Percentiles rank a stretch among this genome's conserved stretches.
Evolutionary conservation across 176 grass and related monocot species (phyloP).

Genomic region (Oryza glaberrima): DNA sequence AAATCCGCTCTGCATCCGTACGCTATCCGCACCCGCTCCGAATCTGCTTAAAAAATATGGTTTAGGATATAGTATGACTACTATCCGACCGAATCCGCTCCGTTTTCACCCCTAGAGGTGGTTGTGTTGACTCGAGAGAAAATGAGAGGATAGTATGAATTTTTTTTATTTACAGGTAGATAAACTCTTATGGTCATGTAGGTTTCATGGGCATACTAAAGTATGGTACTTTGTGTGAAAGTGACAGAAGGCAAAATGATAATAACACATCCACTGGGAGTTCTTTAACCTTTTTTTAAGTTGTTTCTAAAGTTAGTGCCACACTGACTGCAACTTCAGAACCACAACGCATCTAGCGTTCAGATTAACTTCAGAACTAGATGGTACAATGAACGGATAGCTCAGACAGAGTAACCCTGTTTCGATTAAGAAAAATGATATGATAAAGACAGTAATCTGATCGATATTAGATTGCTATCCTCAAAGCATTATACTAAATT

Average conservation of each 20-base stretch:
- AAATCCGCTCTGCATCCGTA: too few species aligned
- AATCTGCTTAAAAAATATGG: too few species aligned
- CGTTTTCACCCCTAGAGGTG: too few species aligned
- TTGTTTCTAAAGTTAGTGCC: conserved; percentile 31
- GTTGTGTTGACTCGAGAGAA: conserved; percentile 33
- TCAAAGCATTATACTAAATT: neutral
- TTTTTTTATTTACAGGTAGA: neutral
- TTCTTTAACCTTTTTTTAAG: neutral
- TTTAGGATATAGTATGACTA: too few species aligned
- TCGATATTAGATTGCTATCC: neutral
- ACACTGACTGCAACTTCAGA: conserved; percentile 32
- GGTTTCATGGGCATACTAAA: conserved; percentile 2
- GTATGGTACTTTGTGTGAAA: conserved; percentile 12
- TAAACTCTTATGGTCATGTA: neutral
- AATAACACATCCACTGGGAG: conserved; percentile 13
- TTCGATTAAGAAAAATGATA: neutral
- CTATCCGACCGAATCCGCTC: too few species aligned
- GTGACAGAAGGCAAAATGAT: conserved; percentile 15
- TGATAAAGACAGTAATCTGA: neutral
- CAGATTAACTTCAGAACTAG: neutral
- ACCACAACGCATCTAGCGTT: conserved; percentile 27
- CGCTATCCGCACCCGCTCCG: too few species aligned
- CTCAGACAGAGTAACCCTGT: neutral
- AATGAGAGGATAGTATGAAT: conserved; percentile 25
- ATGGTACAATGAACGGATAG: conserved; percentile 19